These are phyloP conservation scores for Cyberlindnera subsufficiens DNA, from an alignment of 805 yeast genomes.

Conservation along the genomic window DNA sequence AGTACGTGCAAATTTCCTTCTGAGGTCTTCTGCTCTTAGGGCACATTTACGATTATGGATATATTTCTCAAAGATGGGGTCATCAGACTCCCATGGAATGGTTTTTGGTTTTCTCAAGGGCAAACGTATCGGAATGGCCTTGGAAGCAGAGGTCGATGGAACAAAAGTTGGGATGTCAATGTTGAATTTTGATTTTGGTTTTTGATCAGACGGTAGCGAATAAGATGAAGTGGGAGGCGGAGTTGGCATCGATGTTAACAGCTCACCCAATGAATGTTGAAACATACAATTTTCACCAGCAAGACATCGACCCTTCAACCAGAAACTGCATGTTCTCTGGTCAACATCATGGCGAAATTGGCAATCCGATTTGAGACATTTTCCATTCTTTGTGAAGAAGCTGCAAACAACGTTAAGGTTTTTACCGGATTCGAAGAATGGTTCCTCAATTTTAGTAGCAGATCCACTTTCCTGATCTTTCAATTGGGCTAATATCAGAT, in stretches of 20 bases:
- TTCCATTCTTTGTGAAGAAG: conserved; percentile 35
- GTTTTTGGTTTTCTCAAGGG: conserved; percentile 18
- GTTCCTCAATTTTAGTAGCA: not conserved
- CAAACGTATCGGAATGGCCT: conserved; percentile 11
- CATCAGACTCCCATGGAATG: conserved; percentile 23
- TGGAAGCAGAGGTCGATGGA: not conserved
- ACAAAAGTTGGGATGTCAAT: not conserved
- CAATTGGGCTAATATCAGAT: conserved; percentile 15
- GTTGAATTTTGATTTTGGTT: not conserved
- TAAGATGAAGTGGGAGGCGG: conserved; percentile 2
- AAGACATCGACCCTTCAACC: conserved; percentile 39
- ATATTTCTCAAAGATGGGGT: conserved; percentile 11
- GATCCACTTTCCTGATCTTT: conserved; percentile 7
- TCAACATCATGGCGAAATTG: conserved; percentile 39
- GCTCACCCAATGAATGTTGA: conserved; percentile 26
- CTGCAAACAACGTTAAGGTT: conserved; percentile 29
- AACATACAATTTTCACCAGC: conserved; percentile 38
- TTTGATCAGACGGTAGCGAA: conserved; percentile 2
- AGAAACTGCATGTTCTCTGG: conserved; percentile 37
- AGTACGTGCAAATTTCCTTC: conserved; percentile 21
- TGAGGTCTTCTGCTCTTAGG: conserved; percentile 16
- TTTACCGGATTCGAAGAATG: conserved; percentile 8
- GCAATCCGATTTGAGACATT: conserved; percentile 39
- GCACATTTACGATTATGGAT: conserved; percentile 13
- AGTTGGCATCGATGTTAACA: not conserved